Percentiles rank a stretch among this genome's conserved stretches.
Evolutionary conservation across 2,329 filamentous ascomycete genomes (phyloP).

Genomic region (Pseudogymnoascus sp.): DNA sequence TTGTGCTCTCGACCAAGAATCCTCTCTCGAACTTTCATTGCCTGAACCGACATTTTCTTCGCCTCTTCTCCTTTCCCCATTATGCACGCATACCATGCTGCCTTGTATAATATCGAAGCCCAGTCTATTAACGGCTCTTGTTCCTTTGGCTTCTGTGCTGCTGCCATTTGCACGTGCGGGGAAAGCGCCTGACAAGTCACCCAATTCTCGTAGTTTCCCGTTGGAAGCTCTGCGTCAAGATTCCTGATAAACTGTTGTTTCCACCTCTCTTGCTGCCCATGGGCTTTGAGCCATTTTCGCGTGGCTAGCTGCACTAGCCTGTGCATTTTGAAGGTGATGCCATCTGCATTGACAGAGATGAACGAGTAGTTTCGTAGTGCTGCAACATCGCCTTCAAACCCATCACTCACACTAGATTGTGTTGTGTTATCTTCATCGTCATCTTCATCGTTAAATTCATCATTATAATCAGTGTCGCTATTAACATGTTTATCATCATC

Average conservation of each 20-base stretch:
- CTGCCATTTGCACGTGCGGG: slow-evolving; percentile 18
- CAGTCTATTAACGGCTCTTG: slow-evolving; percentile 16
- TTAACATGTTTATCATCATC: no score
- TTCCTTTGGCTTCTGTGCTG: slow-evolving; percentile 15
- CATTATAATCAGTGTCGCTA: slow-evolving; percentile 1
- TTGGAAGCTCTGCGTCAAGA: slow-evolving; percentile 21
- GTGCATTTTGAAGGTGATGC: slow-evolving; percentile 36
- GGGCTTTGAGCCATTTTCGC: slow-evolving; percentile 29
- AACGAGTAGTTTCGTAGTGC: slow-evolving; percentile 33
- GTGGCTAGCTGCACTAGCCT: slow-evolving; percentile 35
- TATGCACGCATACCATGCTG: slow-evolving; percentile 18
- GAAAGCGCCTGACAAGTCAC: slow-evolving; percentile 17
- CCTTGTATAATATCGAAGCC: slow-evolving; percentile 19
- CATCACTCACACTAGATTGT: slow-evolving; percentile 15
- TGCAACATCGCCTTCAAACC: slow-evolving; percentile 30
- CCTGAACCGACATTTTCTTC: slow-evolving; percentile 10
- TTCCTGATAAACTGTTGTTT: slow-evolving; percentile 26
- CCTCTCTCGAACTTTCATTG: slow-evolving; percentile 17
- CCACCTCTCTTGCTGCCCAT: slow-evolving; percentile 25
- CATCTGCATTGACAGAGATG: slow-evolving; percentile 21
- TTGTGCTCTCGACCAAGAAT: slow-evolving; percentile 15
- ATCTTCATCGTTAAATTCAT: background rate
- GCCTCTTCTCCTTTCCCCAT: slow-evolving; percentile 16
- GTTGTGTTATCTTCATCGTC: slow-evolving; percentile 13
- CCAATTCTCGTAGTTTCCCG: slow-evolving; percentile 21